Conservation (phyloP, 768 basidiomycete genomes). For the Panaeolus cyanescens region DNA sequence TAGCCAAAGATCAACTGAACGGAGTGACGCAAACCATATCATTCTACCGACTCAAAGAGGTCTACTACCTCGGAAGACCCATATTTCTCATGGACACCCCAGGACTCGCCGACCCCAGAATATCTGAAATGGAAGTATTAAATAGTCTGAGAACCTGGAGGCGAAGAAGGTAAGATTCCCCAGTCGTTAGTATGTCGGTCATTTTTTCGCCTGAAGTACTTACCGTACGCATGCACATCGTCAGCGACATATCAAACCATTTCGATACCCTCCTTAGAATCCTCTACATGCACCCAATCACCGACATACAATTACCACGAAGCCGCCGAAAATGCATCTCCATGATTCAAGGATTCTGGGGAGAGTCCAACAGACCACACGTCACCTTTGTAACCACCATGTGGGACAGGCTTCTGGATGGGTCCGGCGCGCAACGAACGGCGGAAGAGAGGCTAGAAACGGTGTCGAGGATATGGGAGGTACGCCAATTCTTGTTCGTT, state of each 20-base stretch:
- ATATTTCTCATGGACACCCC: constrained; percentile 1
- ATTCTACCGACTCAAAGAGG: background rate
- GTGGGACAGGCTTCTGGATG: background rate
- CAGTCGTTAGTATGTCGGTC: no score
- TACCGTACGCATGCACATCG: no score
- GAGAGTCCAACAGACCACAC: background rate
- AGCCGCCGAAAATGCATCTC: background rate
- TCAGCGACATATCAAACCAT: background rate
- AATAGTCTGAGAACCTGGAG: background rate
- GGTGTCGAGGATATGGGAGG: background rate
- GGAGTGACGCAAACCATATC: background rate
- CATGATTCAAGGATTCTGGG: background rate
- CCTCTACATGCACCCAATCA: background rate
- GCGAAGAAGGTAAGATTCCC: background rate
- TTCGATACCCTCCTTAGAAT: background rate
- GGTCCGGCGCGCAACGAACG: background rate
- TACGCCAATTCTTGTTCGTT: background rate
- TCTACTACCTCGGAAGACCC: background rate
- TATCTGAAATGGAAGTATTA: background rate
- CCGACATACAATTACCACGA: background rate
- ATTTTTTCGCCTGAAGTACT: no score
- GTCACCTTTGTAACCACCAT: background rate
- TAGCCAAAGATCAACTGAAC: background rate
- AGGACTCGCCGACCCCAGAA: background rate
- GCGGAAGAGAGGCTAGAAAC: background rate